Percentiles rank a stretch among this genome's conserved stretches.
Conservation (phyloP, 2,329 filamentous ascomycete genomes). For the Calonectria henricotiae region DNA sequence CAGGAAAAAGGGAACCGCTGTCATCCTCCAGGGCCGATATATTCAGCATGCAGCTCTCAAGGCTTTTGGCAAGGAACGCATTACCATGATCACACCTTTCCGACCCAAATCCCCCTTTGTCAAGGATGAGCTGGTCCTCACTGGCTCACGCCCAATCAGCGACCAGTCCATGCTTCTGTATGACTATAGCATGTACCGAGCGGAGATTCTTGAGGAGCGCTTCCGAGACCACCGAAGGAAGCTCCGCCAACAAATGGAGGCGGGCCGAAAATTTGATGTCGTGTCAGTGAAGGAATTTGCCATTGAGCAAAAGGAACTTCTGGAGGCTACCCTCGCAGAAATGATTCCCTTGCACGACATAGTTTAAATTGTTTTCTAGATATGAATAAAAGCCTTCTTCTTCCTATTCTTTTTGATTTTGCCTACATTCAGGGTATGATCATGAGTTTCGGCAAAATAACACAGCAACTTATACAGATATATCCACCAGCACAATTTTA, state of each 20-base stretch:
- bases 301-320: slow-evolving; percentile 48
- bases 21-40: slow-evolving; percentile 79
- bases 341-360: slow-evolving; percentile 24
- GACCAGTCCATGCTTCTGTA: slow-evolving; percentile 37
- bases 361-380: background rate
- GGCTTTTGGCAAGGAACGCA: slow-evolving; percentile 74
- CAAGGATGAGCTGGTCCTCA: slow-evolving; percentile 75
- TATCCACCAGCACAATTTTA: no score
- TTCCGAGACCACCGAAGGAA: slow-evolving; percentile 44
- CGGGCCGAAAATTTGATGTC: slow-evolving; percentile 41
- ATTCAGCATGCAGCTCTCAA: slow-evolving; percentile 77
- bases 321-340: slow-evolving; percentile 47
- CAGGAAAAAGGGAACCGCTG: slow-evolving; percentile 46
- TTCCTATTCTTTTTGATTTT: background rate
- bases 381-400: background rate
- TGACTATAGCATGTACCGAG: slow-evolving; percentile 40
- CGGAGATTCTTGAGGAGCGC: slow-evolving; percentile 69
- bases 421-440: background rate
- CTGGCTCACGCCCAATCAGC: slow-evolving; percentile 73
- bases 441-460: no score
- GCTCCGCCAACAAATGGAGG: slow-evolving; percentile 36
- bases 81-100: slow-evolving; percentile 79
- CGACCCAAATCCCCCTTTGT: slow-evolving; percentile 70
- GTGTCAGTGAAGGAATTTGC: slow-evolving; percentile 41
- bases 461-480: no score